Percentiles rank a stretch among this genome's conserved stretches.
These are phyloP conservation scores for Hymenoscyphus repandus DNA, from an alignment of 2,329 filamentous ascomycete species.

Conservation along the genomic window DNA sequence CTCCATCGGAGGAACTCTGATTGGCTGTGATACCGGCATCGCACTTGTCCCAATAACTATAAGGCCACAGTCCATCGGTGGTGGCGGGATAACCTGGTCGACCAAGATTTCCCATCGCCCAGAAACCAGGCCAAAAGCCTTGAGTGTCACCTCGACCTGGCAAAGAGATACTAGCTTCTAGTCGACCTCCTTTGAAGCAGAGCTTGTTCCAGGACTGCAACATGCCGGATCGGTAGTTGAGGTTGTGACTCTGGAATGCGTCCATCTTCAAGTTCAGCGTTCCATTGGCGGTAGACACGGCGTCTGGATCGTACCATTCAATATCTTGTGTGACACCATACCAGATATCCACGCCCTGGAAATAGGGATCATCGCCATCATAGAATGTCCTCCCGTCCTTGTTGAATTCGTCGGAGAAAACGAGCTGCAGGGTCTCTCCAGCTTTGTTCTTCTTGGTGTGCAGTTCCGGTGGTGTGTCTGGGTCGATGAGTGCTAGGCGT, in stretches of 20 bases:
- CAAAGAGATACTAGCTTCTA: constrained; percentile 66
- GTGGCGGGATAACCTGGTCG: constrained; percentile 64
- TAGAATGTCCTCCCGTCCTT: constrained; percentile 63
- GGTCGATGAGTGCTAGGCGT: constrained; percentile 57
- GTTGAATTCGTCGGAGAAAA: constrained; percentile 71
- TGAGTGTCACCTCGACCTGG: constrained; percentile 61
- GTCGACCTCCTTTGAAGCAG: constrained; percentile 65
- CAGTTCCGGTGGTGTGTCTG: constrained; percentile 56
- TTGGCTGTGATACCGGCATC: constrained; percentile 68
- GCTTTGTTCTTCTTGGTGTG: constrained; percentile 50
- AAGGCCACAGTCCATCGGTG: constrained; percentile 70
- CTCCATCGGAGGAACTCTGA: constrained; percentile 61
- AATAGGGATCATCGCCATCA: constrained; percentile 64
- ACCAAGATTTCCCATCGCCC: constrained; percentile 70
- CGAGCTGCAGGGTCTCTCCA: constrained; percentile 57
- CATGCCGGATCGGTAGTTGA: constrained; percentile 69
- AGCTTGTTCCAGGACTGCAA: constrained; percentile 69
- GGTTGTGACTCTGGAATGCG: constrained; percentile 56
- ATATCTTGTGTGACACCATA: constrained; percentile 67
- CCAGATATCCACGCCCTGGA: constrained; percentile 64
- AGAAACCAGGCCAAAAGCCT: constrained; percentile 72
- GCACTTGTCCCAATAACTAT: constrained; percentile 64
- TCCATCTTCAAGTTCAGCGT: constrained; percentile 61
- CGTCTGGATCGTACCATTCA: constrained; percentile 68
- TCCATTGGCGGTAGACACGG: constrained; percentile 56